Evolutionary conservation across 495 filamentous ascomycete species (phyloP).

Genomic region (Penicillium malachiteum): DNA sequence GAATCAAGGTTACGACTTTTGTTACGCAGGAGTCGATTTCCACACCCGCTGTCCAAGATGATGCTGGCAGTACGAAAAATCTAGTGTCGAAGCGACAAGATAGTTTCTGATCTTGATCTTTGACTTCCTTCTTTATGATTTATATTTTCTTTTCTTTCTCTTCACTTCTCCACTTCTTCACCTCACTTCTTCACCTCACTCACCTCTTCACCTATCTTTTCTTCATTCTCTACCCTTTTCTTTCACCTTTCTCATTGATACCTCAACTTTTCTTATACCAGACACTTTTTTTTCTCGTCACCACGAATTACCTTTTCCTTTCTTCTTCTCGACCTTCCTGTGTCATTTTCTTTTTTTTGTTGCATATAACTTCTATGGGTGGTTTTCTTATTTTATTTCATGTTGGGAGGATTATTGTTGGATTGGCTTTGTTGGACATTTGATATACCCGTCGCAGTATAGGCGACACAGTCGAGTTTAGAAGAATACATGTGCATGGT

Average conservation of each 20-base stretch:
- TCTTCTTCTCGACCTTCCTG: background rate
- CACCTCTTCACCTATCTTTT: background rate
- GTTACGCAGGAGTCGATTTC: slow-evolving; percentile 27
- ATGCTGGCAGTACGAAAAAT: slow-evolving; percentile 26
- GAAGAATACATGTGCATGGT: background rate
- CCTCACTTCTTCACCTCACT: background rate
- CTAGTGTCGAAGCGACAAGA: slow-evolving; percentile 21
- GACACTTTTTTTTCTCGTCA: slow-evolving; percentile 1
- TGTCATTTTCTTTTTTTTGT: background rate
- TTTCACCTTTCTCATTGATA: background rate
- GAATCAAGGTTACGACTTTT: slow-evolving; percentile 37
- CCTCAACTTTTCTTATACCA: background rate
- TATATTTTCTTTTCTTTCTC: background rate
- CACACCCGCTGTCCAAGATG: slow-evolving; percentile 12
- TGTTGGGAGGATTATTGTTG: background rate
- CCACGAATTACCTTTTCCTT: background rate
- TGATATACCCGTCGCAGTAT: slow-evolving; percentile 3
- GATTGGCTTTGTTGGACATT: background rate
- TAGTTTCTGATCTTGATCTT: slow-evolving; percentile 16
- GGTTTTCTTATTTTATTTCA: background rate
- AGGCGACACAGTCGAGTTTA: background rate
- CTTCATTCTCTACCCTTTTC: background rate
- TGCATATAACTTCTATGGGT: background rate
- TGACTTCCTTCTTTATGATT: slow-evolving; percentile 6
- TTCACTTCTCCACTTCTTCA: background rate